Conservation (phyloP, 306 rosid genomes). For the Rubus idaeus region DNA sequence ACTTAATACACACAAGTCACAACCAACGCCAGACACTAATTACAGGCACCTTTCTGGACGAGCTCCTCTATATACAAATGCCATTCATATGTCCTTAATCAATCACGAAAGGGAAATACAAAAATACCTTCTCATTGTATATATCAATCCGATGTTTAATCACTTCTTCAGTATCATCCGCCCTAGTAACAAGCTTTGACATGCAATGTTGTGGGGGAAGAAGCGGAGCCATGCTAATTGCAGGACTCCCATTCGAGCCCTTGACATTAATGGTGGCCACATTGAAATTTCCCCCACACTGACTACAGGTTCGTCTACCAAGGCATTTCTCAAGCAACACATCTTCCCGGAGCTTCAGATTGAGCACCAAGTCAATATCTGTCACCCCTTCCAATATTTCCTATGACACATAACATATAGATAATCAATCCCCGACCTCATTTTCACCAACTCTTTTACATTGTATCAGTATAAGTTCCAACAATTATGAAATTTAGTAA, state of each 20-base stretch:
- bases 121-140: slow-evolving; percentile 73
- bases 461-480: not conserved
- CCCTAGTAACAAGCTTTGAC: slow-evolving; percentile 76
- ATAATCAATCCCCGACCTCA: slow-evolving; percentile 14
- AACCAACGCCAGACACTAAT: slow-evolving; percentile 7
- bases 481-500: not conserved
- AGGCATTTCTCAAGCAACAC: slow-evolving; percentile 89
- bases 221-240: slow-evolving; percentile 84
- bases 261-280: slow-evolving; percentile 74
- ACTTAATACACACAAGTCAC: not conserved
- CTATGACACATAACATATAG: slow-evolving; percentile 34
- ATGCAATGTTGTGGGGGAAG: slow-evolving; percentile 87
- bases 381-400: slow-evolving; percentile 86
- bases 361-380: slow-evolving; percentile 86
- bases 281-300: slow-evolving; percentile 83
- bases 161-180: slow-evolving; percentile 78
- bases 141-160: slow-evolving; percentile 81
- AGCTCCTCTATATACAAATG: not conserved
- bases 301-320: slow-evolving; percentile 82
- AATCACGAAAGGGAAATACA: slow-evolving; percentile 5
- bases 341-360: slow-evolving; percentile 87
- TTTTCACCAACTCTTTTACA: not conserved
- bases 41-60: not conserved
- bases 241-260: slow-evolving; percentile 69
- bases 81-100: not conserved